Conservation (phyloP, 2,329 filamentous ascomycete genomes). For the Penicillium sp. region DNA sequence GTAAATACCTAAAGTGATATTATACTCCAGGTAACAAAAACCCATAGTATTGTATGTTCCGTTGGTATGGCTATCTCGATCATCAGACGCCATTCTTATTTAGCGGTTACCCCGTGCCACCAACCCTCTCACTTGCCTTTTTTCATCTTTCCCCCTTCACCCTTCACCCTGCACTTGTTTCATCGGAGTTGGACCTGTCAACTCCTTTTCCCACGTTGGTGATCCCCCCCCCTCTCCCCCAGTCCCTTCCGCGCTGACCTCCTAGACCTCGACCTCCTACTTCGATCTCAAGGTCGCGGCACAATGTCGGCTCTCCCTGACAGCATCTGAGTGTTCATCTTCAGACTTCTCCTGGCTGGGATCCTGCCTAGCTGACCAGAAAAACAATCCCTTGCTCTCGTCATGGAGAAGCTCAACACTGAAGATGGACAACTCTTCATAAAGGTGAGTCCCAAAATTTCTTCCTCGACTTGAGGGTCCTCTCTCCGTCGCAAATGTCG, state of each 20-base stretch:
- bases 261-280: slow-evolving; percentile 10
- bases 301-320: slow-evolving; percentile 36
- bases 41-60: background rate
- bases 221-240: background rate
- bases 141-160: slow-evolving; percentile 2
- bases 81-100: slow-evolving; percentile 19
- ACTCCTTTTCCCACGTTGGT: slow-evolving; percentile 11
- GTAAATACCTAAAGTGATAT: background rate
- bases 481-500: background rate
- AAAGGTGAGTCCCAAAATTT: slow-evolving; percentile 36
- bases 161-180: background rate
- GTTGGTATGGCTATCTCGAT: background rate
- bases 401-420: slow-evolving; percentile 50
- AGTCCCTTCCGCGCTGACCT: slow-evolving; percentile 10
- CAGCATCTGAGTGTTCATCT: slow-evolving; percentile 36
- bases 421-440: slow-evolving; percentile 52
- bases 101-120: slow-evolving; percentile 26
- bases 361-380: slow-evolving; percentile 29
- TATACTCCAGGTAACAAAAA: background rate
- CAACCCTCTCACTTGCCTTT: slow-evolving; percentile 13
- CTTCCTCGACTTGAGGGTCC: no score
- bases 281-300: slow-evolving; percentile 20
- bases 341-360: slow-evolving; percentile 34
- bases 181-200: slow-evolving; percentile 3
- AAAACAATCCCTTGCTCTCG: slow-evolving; percentile 19